phyloP scores from a whole-genome alignment of 345 rosid species.

The Eucalyptus brandiana region DNA sequence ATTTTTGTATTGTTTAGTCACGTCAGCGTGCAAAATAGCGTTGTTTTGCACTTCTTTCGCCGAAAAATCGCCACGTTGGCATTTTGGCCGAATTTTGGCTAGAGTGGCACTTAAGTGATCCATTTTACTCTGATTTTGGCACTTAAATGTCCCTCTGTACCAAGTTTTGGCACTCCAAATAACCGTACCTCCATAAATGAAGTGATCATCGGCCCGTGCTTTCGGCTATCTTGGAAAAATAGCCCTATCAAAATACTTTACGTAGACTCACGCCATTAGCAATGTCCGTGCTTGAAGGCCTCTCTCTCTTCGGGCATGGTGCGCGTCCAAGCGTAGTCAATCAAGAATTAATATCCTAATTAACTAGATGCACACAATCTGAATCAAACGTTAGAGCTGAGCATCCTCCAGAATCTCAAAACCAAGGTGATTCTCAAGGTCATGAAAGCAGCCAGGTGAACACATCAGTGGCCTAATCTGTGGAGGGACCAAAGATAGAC shows the following conservation, averaged over 20 bases:
- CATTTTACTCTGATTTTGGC: rapidly evolving
- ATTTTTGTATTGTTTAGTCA: no score
- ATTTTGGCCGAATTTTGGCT: no score
- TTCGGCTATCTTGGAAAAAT: not conserved
- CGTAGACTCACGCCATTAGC: not conserved
- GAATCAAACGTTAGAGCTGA: not conserved
- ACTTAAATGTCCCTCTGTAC: rapidly evolving
- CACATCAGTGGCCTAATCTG: not conserved
- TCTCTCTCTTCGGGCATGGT: not conserved
- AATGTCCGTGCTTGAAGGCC: not conserved
- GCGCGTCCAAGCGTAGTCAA: not conserved
- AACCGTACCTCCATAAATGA: no score
- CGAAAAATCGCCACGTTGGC: no score
- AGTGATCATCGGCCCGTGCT: not conserved
- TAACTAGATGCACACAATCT: not conserved
- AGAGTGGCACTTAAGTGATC: rapidly evolving
- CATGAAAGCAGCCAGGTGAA: not conserved
- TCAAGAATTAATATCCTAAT: not conserved
- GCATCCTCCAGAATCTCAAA: not conserved
- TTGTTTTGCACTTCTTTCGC: no score
- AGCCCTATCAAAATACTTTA: not conserved
- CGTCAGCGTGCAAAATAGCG: rapidly evolving
- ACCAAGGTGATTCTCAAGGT: not conserved
- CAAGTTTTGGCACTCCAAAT: no score
- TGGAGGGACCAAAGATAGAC: not conserved